Base-by-base conservation (phyloP, 2,329 filamentous ascomycete species). In the Pyrenophora teres region DNA sequence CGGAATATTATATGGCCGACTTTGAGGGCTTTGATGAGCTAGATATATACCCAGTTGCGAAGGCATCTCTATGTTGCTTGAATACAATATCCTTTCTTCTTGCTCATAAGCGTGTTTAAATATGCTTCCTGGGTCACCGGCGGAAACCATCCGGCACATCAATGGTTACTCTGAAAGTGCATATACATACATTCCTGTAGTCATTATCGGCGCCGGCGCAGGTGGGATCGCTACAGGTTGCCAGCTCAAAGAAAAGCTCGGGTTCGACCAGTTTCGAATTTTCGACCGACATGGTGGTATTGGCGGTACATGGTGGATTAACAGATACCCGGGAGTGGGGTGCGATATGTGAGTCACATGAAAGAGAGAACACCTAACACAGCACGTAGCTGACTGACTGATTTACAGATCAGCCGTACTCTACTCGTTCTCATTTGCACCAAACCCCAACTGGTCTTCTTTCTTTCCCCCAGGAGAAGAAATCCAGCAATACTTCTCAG, bases 271-370 rank as follows among this genome's bases (percentile, higher is more conserved):
- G 53, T 79, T 87, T 59, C 74, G 76, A 25, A 78, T 88, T 63
- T 87, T 87, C 54, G 85, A 87, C 18, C 75, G 81, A 9, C 75
- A 83, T 52, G 71, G 75, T 3, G 78, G 79, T 3, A 75, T 87
- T 38, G 85, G 85, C 23, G 85, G 85, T 6, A 87, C 84, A 2
- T 88, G 85, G 85, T 79, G 78, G 68, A 78, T 79, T 36, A 87
- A 87, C 64, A 75, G 77, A 30, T 87, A 88, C 68, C 85, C 71
- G 18, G 71, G 74, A 40, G 68, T 73, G 71, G 59, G 61, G 40
- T 67, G 68, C 46, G 68, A 71, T 44, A 82, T 81, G 21, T 23
- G 21, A 23, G 21, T 23, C 7, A 23, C 4, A 23, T 7, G 21
- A 23, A 23, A 7, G 15, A 82, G 82, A 3, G 79, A 81, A 1